A percentile compares a stretch with the other conserved stretches of the same genome.
Conservation (phyloP, 257 asterid species). For the Cordia subcordata region DNA sequence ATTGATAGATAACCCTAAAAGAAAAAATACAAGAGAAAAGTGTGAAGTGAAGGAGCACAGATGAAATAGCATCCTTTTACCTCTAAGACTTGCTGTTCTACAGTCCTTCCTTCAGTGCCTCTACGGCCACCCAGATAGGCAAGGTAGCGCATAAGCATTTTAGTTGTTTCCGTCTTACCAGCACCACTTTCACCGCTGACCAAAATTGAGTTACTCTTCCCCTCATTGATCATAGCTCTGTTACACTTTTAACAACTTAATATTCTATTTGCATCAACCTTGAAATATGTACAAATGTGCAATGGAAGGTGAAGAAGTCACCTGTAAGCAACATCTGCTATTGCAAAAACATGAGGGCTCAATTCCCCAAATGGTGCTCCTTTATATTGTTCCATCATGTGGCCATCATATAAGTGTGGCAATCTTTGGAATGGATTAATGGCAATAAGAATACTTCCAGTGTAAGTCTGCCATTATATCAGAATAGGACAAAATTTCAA, state of each 20-base stretch:
- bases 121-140: constrained; percentile 96
- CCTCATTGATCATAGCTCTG: constrained; percentile 86
- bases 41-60: neutral
- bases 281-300: constrained; percentile 10
- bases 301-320: constrained; percentile 25
- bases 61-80: constrained; percentile 30
- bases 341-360: constrained; percentile 96
- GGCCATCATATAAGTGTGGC: constrained; percentile 80
- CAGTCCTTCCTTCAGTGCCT: constrained; percentile 93
- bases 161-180: constrained; percentile 97
- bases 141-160: constrained; percentile 98
- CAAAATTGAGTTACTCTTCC: constrained; percentile 84
- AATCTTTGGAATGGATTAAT: constrained; percentile 97
- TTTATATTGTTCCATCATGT: constrained; percentile 94
- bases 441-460: constrained; percentile 97
- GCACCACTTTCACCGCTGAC: constrained; percentile 99
- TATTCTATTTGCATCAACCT: constrained; percentile 16
- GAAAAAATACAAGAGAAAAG: neutral
- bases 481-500: constrained; percentile 25
- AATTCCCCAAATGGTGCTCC: constrained; percentile 91
- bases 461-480: constrained; percentile 73
- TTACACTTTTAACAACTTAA: constrained; percentile 33
- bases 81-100: constrained; percentile 98
- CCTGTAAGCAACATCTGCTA: constrained; percentile 94
- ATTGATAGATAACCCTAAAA: neutral